Evolutionary conservation across 352 stramenopile species (phyloP), one percentile per base, ranked within the genome.

Genomic region (Lagenidium giganteum): DNA sequence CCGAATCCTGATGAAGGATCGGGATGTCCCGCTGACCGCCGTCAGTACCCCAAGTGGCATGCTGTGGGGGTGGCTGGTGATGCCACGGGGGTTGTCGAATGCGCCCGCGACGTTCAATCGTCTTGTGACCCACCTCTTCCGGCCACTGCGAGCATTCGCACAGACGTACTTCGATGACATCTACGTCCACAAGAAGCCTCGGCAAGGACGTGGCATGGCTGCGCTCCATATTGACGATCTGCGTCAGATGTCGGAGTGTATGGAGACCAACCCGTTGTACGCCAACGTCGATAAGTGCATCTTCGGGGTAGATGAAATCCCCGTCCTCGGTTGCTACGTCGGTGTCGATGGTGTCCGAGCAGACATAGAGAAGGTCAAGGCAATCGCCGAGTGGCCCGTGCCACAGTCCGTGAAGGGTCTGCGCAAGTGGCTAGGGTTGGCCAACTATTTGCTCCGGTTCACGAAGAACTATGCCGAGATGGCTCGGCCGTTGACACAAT

Each of bases 81-180:
- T 67, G 47, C 57, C 52, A 1, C 60, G 59, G 18, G 48, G 57
- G 6, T 16, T 63, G 0, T 44, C 41, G 11, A 63, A 63, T 21
- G 57, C 57, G 0, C 54, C 54, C 0, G 41, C 32, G 1, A 64
- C 55, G 1, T 69, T 69, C 24, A 45, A 69, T 11, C n/a, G 50
- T 1, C 35, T 67, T 18, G 60, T 64, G 58, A 35, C 63, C 13
- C 46, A 36, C 8, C 41, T 54, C 3, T 23, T 69, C 2, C 42
- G 59, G 2, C n/a, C 63, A 1, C 40, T 48, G 31, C 61, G 47
- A 43, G 32, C 48, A 13, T 57, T 26, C 11, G 61, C 50, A 14
- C n/a, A 64, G 5, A 54, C 64, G 4, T 69, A 61, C 8, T 21
- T 69, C 2, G 50, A 68, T 24, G 58, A 68, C 18, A 47, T 68